Evolutionary conservation across 2,329 filamentous ascomycete species (phyloP), one percentile per base, ranked within the genome.

Genomic region (Cercospora sesami): DNA sequence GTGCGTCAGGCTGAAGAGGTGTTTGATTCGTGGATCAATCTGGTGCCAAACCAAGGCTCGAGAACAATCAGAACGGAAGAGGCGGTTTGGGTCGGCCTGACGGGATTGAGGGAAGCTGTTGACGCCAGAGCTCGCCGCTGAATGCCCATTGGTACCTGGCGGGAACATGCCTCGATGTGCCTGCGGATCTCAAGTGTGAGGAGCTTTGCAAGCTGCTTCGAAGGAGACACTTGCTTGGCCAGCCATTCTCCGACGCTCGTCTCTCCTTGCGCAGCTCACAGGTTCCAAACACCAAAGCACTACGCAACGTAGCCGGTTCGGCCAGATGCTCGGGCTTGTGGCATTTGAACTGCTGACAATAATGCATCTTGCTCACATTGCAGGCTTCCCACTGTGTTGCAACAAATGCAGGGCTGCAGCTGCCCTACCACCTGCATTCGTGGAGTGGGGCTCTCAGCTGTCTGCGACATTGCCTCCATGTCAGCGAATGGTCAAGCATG

Each of bases 11-110:
- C 83, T 26, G 88, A 87, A 71, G 87, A 92, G 72, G 78, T 94
- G 61, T 96, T 96, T 77, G 93, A 96, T 79, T 85, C 89, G 73
- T 96, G 92, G 92, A 84, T 96, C 18, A 92, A 96, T 78, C 84
- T 95, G 55, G 83, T 93, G 71, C 91, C 92, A 3, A 87, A 88
- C 1, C 93, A 96, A 78, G 92, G 92, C 0, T 94, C 91, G 77
- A 84, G 92, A 74, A 93, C 89, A 1, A 94, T 96, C 69, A 83
- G 91, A 69, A 95, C 92, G 0, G 92, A 96, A 74, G 93, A 96
- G 80, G 92, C 92, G 1, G 80, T 96, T 18, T 91, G 91, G 81
- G 87, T 95, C 76, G 91, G 89, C 0, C 78, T 96, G 77, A 90
- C 89, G 75, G 87, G 87, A 1, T 76, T 95, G 76, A 86, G 89